These are phyloP conservation scores for Mucor mucedo DNA, from an alignment of 371 early-diverging fungal species.

Conservation along the genomic window DNA sequence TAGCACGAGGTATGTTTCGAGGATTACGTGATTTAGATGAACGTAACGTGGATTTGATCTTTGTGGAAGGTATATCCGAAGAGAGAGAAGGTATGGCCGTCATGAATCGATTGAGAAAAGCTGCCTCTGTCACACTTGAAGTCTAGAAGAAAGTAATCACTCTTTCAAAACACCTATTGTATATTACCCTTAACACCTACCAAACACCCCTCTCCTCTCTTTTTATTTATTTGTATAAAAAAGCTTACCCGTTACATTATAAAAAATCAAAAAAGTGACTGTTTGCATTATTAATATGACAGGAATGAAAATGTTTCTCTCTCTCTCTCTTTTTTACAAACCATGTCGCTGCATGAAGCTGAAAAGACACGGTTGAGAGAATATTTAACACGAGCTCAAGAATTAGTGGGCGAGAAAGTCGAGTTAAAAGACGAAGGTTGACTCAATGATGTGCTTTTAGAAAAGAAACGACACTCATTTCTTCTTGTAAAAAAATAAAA, in stretches of 20 bases:
- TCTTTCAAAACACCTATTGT: background rate
- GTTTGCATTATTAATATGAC: background rate
- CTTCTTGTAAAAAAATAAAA: constrained; percentile 1
- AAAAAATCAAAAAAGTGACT: no score
- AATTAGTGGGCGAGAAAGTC: constrained; percentile 31
- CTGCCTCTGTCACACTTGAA: constrained; percentile 70
- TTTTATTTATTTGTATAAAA: background rate
- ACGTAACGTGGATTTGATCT: constrained; percentile 73
- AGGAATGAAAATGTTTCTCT: background rate
- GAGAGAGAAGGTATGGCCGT: constrained; percentile 91
- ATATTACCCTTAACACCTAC: background rate
- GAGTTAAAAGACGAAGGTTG: constrained; percentile 29
- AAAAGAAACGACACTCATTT: background rate
- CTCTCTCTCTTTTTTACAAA: constrained; percentile 6
- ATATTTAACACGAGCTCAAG: constrained; percentile 17
- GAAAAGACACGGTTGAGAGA: constrained; percentile 20
- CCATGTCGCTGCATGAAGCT: constrained; percentile 30
- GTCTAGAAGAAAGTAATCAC: constrained; percentile 10
- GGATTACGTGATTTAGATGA: constrained; percentile 86
- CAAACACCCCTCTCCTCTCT: background rate
- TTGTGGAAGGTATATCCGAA: constrained; percentile 89
- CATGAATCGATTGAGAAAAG: constrained; percentile 97
- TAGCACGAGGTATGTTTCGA: constrained; percentile 84
- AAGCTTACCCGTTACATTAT: background rate
- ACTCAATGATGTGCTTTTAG: background rate